Evolutionary conservation across 2,329 filamentous ascomycete genomes (phyloP).

Genomic region (Ascochyta pisi): DNA sequence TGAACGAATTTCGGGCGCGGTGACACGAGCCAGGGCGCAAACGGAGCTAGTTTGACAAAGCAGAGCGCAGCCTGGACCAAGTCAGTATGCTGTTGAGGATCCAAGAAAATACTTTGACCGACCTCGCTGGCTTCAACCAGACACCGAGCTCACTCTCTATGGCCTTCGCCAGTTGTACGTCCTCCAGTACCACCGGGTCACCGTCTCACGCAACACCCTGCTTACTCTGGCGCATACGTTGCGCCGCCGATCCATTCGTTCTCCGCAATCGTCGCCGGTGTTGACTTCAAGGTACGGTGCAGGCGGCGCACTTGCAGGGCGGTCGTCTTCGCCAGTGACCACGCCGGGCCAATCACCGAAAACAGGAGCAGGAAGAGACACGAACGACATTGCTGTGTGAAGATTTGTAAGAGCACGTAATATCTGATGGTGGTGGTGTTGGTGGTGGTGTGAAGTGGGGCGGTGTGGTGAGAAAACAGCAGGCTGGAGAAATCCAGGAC

Average conservation of each 20-base stretch:
- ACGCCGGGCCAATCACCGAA: background rate
- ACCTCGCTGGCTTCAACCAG: background rate
- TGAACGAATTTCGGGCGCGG: slow-evolving; percentile 21
- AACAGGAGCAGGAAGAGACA: background rate
- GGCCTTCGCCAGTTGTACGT: slow-evolving; percentile 1
- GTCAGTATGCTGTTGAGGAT: background rate
- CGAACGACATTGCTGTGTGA: background rate
- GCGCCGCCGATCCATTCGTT: background rate
- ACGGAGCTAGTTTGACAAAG: background rate
- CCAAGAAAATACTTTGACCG: no score
- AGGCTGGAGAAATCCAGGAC: background rate
- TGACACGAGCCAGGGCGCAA: background rate
- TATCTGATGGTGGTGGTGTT: background rate
- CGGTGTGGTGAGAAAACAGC: background rate
- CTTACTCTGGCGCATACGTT: background rate
- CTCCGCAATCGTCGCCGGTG: background rate
- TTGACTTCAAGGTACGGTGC: background rate
- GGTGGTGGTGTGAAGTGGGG: background rate
- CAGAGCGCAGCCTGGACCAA: background rate
- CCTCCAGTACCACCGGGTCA: background rate
- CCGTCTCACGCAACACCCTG: background rate
- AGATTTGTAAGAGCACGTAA: background rate
- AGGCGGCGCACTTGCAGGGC: background rate
- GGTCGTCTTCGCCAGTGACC: background rate
- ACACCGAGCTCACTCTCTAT: background rate